phyloP scores from a whole-genome alignment of 2,329 filamentous ascomycete species.

The Ophiostoma piceae region DNA sequence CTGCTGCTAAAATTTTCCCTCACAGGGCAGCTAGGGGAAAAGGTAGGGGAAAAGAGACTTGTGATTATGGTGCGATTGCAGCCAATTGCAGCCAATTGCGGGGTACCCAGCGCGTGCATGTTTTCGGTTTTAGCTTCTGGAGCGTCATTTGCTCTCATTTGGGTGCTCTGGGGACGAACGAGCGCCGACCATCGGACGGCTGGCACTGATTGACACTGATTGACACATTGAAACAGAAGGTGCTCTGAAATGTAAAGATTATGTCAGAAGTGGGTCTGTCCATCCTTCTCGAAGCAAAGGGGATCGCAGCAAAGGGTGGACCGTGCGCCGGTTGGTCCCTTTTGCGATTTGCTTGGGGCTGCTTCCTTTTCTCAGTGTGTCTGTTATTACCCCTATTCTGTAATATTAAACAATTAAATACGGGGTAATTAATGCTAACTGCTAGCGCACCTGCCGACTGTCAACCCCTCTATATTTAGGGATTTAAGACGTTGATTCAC shows the following conservation, averaged over 20 bases:
- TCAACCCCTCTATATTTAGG: not conserved
- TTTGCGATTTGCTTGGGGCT: not conserved
- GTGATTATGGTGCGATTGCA: slow-evolving; percentile 16
- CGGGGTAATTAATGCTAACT: not conserved
- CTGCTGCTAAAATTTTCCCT: not conserved
- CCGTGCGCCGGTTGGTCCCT: slow-evolving; percentile 11
- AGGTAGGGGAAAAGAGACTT: slow-evolving; percentile 15
- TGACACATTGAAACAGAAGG: not conserved
- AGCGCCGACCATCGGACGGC: slow-evolving; percentile 25
- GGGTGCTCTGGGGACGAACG: not conserved
- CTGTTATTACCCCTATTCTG: slow-evolving; percentile 13
- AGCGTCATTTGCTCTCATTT: not conserved
- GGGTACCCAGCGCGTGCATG: slow-evolving; percentile 17
- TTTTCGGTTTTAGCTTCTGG: not conserved
- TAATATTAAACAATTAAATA: slow-evolving; percentile 13
- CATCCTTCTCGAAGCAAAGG: slow-evolving; percentile 20
- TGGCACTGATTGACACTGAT: not conserved
- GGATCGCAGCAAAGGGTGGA: slow-evolving; percentile 13
- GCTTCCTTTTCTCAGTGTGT: not conserved
- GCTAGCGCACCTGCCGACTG: not conserved
- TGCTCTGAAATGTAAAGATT: not conserved
- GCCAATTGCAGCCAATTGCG: slow-evolving; percentile 24
- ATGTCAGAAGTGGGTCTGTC: slow-evolving; percentile 5
- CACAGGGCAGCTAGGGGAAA: not conserved
- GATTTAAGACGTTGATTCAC: not conserved